These are phyloP conservation scores for Aspergillus sp. DNA, from an alignment of 2,329 filamentous ascomycete species.

Conservation along the genomic window DNA sequence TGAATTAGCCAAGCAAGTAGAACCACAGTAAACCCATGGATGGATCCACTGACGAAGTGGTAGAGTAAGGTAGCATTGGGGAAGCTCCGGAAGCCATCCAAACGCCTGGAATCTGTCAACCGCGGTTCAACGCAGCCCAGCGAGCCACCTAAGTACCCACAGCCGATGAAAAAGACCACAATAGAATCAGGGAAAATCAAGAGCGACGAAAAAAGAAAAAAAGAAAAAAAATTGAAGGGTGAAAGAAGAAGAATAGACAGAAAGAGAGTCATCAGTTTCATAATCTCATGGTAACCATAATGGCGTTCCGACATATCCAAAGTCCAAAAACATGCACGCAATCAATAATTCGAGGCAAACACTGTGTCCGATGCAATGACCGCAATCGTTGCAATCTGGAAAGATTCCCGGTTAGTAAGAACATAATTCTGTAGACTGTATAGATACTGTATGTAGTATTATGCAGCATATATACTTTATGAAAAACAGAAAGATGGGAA, in stretches of 20 bases:
- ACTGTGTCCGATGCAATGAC: slow-evolving; percentile 25
- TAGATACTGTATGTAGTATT: neutral
- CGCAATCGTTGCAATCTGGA: slow-evolving; percentile 22
- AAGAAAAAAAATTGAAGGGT: neutral
- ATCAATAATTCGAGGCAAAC: slow-evolving; percentile 20
- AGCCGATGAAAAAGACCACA: too few species aligned
- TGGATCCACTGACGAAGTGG: neutral
- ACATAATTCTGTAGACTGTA: neutral
- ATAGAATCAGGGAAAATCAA: too few species aligned
- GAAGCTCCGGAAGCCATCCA: neutral
- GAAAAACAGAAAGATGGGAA: neutral
- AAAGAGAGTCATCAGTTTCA: neutral
- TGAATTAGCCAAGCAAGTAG: neutral
- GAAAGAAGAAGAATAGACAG: neutral
- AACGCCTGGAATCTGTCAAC: neutral
- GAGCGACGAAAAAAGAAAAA: neutral
- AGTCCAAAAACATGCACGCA: neutral
- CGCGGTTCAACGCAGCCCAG: neutral
- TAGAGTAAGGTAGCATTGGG: neutral
- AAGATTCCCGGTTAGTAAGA: neutral
- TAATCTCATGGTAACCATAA: neutral
- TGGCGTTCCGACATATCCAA: neutral
- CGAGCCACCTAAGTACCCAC: neutral
- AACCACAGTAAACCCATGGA: neutral
- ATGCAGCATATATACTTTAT: neutral